Percentiles rank a stretch among this genome's conserved stretches.
Evolutionary conservation across 768 basidiomycete species (phyloP).

Genomic region (Leccinum truebloodii): DNA sequence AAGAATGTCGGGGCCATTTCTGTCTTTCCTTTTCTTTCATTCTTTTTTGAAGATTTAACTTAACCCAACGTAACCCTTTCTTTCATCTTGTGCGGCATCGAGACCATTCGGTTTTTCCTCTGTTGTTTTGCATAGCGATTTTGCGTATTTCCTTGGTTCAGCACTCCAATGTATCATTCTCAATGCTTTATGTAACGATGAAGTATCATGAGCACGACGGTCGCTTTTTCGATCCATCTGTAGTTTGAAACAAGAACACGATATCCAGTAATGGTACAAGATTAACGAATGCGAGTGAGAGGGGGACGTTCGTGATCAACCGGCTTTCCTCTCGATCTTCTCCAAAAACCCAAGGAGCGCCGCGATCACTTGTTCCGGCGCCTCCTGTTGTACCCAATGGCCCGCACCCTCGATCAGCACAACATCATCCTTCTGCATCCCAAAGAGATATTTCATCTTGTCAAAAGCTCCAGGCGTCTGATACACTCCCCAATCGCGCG

Average conservation of each 20-base stretch:
- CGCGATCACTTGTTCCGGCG: slow-evolving; percentile 43
- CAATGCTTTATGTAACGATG: slow-evolving; percentile 14
- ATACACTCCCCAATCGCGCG: slow-evolving; percentile 61
- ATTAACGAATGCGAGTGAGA: neutral
- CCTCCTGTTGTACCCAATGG: slow-evolving; percentile 67
- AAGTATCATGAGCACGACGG: slow-evolving; percentile 20
- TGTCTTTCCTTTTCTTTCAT: neutral
- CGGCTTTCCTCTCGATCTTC: slow-evolving; percentile 13
- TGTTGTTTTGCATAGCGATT: slow-evolving; percentile 32
- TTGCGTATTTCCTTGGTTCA: slow-evolving; percentile 13
- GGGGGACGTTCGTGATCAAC: neutral
- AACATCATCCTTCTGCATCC: slow-evolving; percentile 46
- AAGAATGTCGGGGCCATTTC: neutral
- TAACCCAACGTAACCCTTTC: slow-evolving; percentile 7
- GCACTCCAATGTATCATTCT: slow-evolving; percentile 27
- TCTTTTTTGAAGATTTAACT: slow-evolving; percentile 6
- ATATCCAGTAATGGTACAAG: neutral
- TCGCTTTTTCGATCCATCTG: slow-evolving; percentile 8
- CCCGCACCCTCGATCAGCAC: slow-evolving; percentile 58
- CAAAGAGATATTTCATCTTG: slow-evolving; percentile 37
- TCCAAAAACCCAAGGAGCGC: slow-evolving; percentile 44
- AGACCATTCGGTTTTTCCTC: slow-evolving; percentile 5
- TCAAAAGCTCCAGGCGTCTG: slow-evolving; percentile 51
- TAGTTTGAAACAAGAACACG: slow-evolving; percentile 12
- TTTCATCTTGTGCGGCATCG: slow-evolving; percentile 9